Conservation (phyloP, 805 yeast species). For the Candida awuae region DNA sequence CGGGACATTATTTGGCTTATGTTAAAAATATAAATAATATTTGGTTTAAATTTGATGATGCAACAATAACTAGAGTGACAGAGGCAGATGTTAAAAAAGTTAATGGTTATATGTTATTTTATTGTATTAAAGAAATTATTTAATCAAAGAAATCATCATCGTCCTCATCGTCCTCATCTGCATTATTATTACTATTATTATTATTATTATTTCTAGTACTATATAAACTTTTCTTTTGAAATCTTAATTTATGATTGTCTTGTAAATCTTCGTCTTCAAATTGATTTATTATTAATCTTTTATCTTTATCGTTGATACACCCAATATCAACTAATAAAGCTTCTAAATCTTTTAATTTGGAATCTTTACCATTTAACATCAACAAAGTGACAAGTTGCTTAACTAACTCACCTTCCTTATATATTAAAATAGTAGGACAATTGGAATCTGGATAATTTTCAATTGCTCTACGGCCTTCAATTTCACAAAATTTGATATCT, state of each 20-base stretch:
- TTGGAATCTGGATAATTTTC: conserved; percentile 86
- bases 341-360: conserved; percentile 65
- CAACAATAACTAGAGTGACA: conserved; percentile 60
- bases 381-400: conserved; percentile 77
- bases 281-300: conserved; percentile 53
- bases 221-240: conserved; percentile 51
- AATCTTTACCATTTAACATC: conserved; percentile 76
- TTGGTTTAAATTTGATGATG: conserved; percentile 93
- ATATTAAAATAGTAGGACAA: conserved; percentile 85
- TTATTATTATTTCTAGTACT: conserved; percentile 12
- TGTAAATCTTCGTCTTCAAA: conserved; percentile 47
- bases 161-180: conserved; percentile 31
- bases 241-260: conserved; percentile 45
- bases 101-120: conserved; percentile 75
- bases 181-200: conserved; percentile 21
- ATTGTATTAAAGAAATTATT: conserved; percentile 41
- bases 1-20: conserved; percentile 88
- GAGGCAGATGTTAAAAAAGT: conserved; percentile 58
- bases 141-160: conserved; percentile 46
- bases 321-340: conserved; percentile 56
- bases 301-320: conserved; percentile 60
- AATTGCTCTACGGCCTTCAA: conserved; percentile 83
- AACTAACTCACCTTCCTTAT: conserved; percentile 67
- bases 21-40: conserved; percentile 63
- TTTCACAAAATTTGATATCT: conserved; percentile 87